phyloP scores from a whole-genome alignment of 202 grass and related monocot species.

The Tripidium arundinaceum region DNA sequence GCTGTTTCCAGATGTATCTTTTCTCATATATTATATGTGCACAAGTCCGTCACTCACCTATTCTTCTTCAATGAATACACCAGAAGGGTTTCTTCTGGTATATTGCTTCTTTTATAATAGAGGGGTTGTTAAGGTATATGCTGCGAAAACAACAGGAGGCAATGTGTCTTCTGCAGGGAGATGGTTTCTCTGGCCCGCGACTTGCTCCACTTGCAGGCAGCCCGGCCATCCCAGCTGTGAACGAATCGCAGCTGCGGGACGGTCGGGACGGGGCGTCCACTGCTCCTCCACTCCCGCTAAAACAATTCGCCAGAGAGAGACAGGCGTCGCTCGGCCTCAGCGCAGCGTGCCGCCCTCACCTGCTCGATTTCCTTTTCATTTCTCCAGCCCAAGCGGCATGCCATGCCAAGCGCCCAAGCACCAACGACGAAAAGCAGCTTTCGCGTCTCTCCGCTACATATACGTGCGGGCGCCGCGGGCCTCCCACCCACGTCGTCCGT shows the following conservation, averaged over 20 bases:
- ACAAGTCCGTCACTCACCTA: background rate
- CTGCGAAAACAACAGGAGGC: background rate
- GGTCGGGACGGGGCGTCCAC: slow-evolving; percentile 10
- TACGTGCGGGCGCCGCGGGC: background rate
- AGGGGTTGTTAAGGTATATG: background rate
- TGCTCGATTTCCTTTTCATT: background rate
- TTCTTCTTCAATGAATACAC: background rate
- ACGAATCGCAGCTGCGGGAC: background rate
- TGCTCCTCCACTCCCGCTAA: slow-evolving; percentile 31
- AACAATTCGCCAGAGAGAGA: background rate
- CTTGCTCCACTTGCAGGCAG: background rate
- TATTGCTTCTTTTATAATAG: background rate
- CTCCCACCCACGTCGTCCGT: background rate
- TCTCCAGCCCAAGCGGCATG: background rate
- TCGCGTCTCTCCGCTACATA: background rate
- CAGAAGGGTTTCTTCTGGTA: no score
- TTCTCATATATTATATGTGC: background rate
- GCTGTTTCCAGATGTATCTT: no score
- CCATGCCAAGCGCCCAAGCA: slow-evolving; percentile 19
- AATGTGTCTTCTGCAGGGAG: background rate
- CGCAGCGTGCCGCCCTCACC: slow-evolving; percentile 12
- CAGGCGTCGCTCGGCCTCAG: background rate
- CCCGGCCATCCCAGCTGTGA: background rate
- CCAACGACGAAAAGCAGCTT: background rate
- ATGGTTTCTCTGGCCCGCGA: background rate